Base-by-base conservation (phyloP, 768 basidiomycete species). In the Coprinellus micaceus region DNA sequence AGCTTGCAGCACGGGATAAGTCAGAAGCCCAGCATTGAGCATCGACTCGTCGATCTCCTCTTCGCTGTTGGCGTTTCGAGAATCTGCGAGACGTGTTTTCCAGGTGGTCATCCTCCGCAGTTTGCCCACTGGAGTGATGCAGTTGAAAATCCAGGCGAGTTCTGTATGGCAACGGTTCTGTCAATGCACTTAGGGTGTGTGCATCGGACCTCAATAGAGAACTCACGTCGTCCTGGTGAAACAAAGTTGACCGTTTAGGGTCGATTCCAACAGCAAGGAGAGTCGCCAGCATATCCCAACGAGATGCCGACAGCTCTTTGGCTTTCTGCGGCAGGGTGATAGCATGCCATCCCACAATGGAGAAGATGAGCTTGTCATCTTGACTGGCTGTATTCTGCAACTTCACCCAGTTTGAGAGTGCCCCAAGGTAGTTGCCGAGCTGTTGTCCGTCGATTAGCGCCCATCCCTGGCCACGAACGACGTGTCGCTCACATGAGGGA, bases 391-490 rank as follows among this genome's bases (percentile, higher is more conserved):
- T 74, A 41, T 80, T 75, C 69, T 96, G 92, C 25, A 97, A 74
- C 52, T 77, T 78, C 46, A 93, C 89, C 94, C 94, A 96, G 67
- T 94, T 94, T 19, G 82, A 81, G 26, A 97, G 75, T 0, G 95
- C 94, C 3, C 96, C 96, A 2, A 98, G 78, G 64, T 93, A 91
- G 69, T 98, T 98, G 43, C 96, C 96, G 65, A 97, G 77, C 94
- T 98, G 29, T 60, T 22, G 53, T 13, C 46, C 46, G 58, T 45
- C 57, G 60, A 60, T 44, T 22, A 51, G 30, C 49, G 56, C 29
- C 48, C 19, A 10, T 28, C 26, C 29, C 26, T 49, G 26, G 36
- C 19, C 30, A 41, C 15, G 9, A 43, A 40, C 25, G 40, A 19
- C 22, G 29, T 59, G 51, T 12, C 33, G 67, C 82, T 62, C 69